A percentile compares a stretch with the other conserved stretches of the same genome.
phyloP scores from a whole-genome alignment of 2,329 filamentous ascomycete species.

The Apiospora pterosperma region DNA sequence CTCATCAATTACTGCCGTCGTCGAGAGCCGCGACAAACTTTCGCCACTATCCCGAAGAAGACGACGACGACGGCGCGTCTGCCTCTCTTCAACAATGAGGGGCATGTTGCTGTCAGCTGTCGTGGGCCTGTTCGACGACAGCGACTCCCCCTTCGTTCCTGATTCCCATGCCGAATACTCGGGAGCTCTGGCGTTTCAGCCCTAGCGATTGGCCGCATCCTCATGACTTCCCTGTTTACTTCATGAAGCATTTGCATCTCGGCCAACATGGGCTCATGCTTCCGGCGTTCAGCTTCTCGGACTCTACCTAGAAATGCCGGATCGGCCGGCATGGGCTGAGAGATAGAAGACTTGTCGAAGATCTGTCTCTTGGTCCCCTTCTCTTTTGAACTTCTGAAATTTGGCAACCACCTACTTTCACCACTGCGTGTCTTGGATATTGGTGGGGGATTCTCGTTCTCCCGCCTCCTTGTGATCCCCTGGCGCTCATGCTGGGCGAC shows the following conservation, averaged over 20 bases:
- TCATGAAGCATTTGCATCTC: neutral
- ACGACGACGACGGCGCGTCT: neutral
- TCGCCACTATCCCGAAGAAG: neutral
- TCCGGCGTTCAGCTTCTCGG: neutral
- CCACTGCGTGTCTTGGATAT: neutral
- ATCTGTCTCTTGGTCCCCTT: neutral
- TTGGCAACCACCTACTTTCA: neutral
- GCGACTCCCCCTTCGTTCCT: neutral
- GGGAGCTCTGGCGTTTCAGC: neutral
- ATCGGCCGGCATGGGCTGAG: neutral
- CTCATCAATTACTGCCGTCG: neutral
- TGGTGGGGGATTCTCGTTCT: neutral
- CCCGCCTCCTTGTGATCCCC: neutral
- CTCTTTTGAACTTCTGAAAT: neutral
- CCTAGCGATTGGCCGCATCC: neutral
- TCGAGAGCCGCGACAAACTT: neutral
- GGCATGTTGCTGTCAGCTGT: neutral
- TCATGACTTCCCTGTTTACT: neutral
- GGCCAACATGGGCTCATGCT: neutral
- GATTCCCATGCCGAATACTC: neutral
- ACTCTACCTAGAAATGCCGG: neutral
- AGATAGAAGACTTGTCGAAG: neutral
- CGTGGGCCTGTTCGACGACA: neutral
- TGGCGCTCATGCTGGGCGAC: neutral
- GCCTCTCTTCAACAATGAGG: neutral